Percentiles rank a stretch among this genome's conserved stretches.
These are phyloP conservation scores for Omphalotus guepiniiformis DNA, from an alignment of 768 basidiomycete genomes.

Conservation along the genomic window DNA sequence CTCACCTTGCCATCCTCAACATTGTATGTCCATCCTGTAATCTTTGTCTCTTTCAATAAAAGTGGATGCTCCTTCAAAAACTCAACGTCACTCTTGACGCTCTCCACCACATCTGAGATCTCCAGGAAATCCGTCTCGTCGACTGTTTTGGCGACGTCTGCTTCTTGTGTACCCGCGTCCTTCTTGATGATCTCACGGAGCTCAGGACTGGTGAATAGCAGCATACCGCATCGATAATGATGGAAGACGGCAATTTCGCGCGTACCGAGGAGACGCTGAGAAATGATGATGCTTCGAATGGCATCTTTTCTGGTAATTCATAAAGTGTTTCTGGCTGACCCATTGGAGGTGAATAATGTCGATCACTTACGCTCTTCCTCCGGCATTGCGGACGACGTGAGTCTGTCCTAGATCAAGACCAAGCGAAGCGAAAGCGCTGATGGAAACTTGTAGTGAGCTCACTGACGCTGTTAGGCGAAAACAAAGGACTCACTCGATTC, in stretches of 20 bases:
- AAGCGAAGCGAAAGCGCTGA: slow-evolving; percentile 52
- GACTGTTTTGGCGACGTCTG: slow-evolving; percentile 22
- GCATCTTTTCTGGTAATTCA: slow-evolving; percentile 50
- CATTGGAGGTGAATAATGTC: not conserved
- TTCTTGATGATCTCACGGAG: slow-evolving; percentile 48
- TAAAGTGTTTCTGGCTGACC: too few relatives aligned
- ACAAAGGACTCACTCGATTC: slow-evolving; percentile 47
- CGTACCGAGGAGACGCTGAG: slow-evolving; percentile 69
- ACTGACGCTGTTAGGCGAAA: not conserved
- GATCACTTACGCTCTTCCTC: slow-evolving; percentile 52
- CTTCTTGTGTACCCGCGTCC: slow-evolving; percentile 25
- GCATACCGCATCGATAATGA: slow-evolving; percentile 74
- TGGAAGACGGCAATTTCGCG: slow-evolving; percentile 64
- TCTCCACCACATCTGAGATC: slow-evolving; percentile 46
- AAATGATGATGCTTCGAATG: slow-evolving; percentile 62
- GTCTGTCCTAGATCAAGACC: slow-evolving; percentile 65
- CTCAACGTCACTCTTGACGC: slow-evolving; percentile 53
- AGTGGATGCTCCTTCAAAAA: slow-evolving; percentile 55
- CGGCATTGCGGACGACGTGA: slow-evolving; percentile 73
- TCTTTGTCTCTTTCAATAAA: slow-evolving; percentile 44
- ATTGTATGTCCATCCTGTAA: slow-evolving; percentile 69
- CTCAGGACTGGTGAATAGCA: slow-evolving; percentile 50
- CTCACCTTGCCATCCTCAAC: slow-evolving; percentile 58
- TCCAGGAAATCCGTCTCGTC: slow-evolving; percentile 54
- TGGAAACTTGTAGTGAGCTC: slow-evolving; percentile 4